phyloP scores from a whole-genome alignment of 176 grass and related monocot species.

The Triticum timopheevii region DNA sequence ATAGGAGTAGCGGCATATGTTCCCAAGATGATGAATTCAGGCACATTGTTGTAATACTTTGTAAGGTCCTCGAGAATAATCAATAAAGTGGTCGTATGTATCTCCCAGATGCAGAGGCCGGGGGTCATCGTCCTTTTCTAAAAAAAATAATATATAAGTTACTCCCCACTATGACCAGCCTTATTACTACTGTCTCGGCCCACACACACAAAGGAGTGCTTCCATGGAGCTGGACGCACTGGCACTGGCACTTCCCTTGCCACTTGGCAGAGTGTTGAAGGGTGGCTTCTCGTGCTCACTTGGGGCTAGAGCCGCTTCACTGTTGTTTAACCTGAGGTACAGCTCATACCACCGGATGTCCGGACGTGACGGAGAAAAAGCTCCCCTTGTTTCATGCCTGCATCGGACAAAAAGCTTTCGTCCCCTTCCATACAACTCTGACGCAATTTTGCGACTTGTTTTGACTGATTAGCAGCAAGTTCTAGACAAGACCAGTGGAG shows the following conservation, averaged over 20 bases:
- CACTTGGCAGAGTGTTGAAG: background rate
- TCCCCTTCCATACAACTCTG: background rate
- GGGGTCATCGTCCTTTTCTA: no score
- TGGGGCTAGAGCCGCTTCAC: background rate
- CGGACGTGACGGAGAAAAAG: background rate
- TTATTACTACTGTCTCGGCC: background rate
- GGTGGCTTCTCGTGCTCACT: constrained; percentile 9
- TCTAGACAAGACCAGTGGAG: background rate
- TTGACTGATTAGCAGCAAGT: background rate
- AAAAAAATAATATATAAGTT: no score
- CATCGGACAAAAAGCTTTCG: background rate
- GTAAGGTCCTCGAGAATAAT: no score
- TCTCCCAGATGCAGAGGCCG: no score
- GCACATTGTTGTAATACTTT: no score
- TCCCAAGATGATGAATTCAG: no score
- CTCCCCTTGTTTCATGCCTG: constrained; percentile 10
- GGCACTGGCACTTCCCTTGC: no score
- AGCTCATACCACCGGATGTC: constrained; percentile 10
- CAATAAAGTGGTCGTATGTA: no score
- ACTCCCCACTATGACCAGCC: no score
- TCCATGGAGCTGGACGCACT: background rate
- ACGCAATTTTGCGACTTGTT: background rate
- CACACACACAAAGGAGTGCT: background rate
- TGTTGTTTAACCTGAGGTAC: constrained; percentile 1
- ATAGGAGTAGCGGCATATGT: no score